Conservation (phyloP, 441 rosid genomes). For the Arabidopsis hybrid region DNA sequence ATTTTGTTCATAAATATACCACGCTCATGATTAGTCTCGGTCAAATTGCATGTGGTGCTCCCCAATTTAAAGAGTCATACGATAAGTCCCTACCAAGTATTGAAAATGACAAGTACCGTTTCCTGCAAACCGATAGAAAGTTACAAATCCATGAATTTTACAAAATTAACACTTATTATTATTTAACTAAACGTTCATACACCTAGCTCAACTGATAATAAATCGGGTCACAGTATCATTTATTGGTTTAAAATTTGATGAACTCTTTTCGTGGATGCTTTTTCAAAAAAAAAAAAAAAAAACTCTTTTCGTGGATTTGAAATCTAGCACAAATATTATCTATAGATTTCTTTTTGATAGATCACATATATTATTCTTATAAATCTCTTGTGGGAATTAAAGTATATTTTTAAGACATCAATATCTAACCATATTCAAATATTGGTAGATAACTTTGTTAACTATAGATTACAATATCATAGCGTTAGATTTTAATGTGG, state of each 20-base stretch:
- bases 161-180: neutral
- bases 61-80: neutral
- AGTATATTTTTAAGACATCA: slow-evolving; percentile 3
- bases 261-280: slow-evolving; percentile 3
- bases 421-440: slow-evolving; percentile 26
- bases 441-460: slow-evolving; percentile 37
- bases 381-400: neutral
- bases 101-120: neutral
- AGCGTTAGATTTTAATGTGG: slow-evolving; percentile 30
- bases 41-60: slow-evolving; percentile 14
- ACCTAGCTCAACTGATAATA: neutral
- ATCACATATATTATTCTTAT: slow-evolving; percentile 7
- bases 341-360: slow-evolving; percentile 8
- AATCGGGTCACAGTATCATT: neutral
- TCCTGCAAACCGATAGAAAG: neutral
- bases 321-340: slow-evolving; percentile 30
- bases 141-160: slow-evolving; percentile 2
- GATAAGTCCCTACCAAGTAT: slow-evolving; percentile 10
- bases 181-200: neutral
- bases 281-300: too few species aligned
- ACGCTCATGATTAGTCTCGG: slow-evolving; percentile 6
- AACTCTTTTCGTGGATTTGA: slow-evolving; percentile 17
- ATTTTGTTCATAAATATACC: slow-evolving; percentile 3
- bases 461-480: slow-evolving; percentile 31
- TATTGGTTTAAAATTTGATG: neutral